Conservation (phyloP, 768 basidiomycete species). For the Cantharellus anzutake region DNA sequence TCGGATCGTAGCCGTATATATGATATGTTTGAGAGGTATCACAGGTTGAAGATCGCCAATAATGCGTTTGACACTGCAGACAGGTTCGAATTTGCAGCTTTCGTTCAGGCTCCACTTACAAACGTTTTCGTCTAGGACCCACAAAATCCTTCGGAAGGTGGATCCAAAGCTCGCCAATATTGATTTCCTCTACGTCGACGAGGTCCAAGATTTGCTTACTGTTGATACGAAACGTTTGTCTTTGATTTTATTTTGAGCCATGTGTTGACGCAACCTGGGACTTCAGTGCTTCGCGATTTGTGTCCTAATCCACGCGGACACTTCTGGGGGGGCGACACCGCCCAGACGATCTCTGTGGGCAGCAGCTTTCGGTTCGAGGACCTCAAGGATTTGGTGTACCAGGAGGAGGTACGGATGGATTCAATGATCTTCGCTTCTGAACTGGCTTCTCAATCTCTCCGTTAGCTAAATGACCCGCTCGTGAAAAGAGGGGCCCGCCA, state of each 20-base stretch:
- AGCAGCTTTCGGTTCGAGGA: slow-evolving; percentile 57
- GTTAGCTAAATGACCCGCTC: neutral
- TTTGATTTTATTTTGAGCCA: neutral
- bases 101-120: neutral
- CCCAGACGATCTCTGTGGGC: slow-evolving; percentile 56
- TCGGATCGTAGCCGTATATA: slow-evolving; percentile 30
- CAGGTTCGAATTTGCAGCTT: neutral
- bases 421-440: neutral
- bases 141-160: slow-evolving; percentile 23
- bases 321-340: slow-evolving; percentile 68
- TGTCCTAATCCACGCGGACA: slow-evolving; percentile 46
- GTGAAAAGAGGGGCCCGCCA: neutral
- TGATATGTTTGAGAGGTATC: slow-evolving; percentile 33
- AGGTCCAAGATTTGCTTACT: slow-evolving; percentile 52
- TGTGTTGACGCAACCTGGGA: neutral
- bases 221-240: slow-evolving; percentile 32
- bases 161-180: slow-evolving; percentile 20
- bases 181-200: slow-evolving; percentile 53
- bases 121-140: slow-evolving; percentile 23
- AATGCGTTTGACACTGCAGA: slow-evolving; percentile 40
- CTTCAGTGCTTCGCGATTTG: slow-evolving; percentile 40
- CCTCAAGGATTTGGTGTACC: slow-evolving; percentile 43
- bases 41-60: slow-evolving; percentile 23
- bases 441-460: neutral
- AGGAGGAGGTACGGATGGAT: slow-evolving; percentile 30